Conservation (phyloP, 257 asterid genomes). For the Gardenia jasminoides region DNA sequence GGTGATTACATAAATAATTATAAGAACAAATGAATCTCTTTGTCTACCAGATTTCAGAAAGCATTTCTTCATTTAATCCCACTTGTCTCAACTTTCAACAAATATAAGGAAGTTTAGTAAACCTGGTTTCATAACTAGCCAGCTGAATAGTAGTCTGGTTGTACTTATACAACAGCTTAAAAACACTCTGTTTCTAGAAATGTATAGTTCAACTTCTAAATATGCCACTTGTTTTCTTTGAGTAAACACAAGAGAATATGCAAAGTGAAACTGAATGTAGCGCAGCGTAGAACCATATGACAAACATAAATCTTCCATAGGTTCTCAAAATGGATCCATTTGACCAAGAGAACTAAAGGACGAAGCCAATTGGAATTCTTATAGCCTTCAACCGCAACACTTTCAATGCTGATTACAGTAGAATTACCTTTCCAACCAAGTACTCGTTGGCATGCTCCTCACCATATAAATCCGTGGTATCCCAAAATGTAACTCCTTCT, state of each 20-base stretch:
- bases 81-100: neutral
- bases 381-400: neutral
- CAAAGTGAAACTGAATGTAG: neutral
- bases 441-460: constrained; percentile 40
- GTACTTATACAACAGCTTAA: neutral
- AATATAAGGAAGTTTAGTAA: too few relatives aligned
- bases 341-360: neutral
- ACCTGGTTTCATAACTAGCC: neutral
- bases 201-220: neutral
- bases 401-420: neutral
- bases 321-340: neutral
- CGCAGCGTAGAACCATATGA: neutral
- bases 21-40: neutral
- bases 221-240: neutral
- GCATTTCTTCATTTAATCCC: neutral
- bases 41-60: neutral
- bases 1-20: neutral
- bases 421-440: constrained; percentile 47
- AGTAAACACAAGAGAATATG: neutral
- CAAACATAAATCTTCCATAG: neutral
- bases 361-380: neutral
- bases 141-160: too few relatives aligned
- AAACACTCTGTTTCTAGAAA: neutral
- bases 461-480: constrained; percentile 51
- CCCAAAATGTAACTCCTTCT: constrained; percentile 49